Percentiles rank a stretch among this genome's conserved stretches.
phyloP scores from a whole-genome alignment of 2,329 filamentous ascomycete genomes.

The Biscogniauxia mediterranea region DNA sequence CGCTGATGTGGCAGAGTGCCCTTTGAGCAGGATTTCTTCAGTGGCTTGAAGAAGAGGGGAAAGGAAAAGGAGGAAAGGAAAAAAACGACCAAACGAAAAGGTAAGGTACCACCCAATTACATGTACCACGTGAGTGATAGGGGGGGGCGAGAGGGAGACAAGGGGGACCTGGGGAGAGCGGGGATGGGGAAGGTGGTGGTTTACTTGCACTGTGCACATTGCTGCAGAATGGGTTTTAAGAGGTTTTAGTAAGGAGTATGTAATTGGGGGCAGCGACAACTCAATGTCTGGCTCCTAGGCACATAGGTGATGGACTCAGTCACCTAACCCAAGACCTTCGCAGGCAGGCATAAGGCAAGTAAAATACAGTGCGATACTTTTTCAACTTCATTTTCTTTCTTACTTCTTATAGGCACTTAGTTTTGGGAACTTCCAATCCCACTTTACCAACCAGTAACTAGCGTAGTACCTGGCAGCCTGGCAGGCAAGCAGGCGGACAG shows the following conservation, averaged over 20 bases:
- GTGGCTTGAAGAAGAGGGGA: not conserved
- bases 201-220: not conserved
- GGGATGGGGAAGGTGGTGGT: not conserved
- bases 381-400: too few relatives aligned
- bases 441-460: too few relatives aligned
- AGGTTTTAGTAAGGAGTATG: too few relatives aligned
- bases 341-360: not conserved
- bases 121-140: not conserved
- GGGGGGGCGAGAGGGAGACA: not conserved
- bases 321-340: not conserved
- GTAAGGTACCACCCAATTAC: not conserved
- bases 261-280: too few relatives aligned
- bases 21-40: not conserved
- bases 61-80: too few relatives aligned
- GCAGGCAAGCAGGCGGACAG: not conserved
- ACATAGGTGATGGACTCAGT: too few relatives aligned
- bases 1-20: not conserved
- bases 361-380: not conserved
- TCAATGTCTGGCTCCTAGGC: too few relatives aligned
- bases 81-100: not conserved
- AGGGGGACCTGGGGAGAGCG: too few relatives aligned
- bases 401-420: too few relatives aligned
- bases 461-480: too few relatives aligned
- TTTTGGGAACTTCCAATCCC: too few relatives aligned
- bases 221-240: too few relatives aligned